phyloP scores from a whole-genome alignment of 371 early-diverging fungal species.

The Sporodiniella umbellata region DNA sequence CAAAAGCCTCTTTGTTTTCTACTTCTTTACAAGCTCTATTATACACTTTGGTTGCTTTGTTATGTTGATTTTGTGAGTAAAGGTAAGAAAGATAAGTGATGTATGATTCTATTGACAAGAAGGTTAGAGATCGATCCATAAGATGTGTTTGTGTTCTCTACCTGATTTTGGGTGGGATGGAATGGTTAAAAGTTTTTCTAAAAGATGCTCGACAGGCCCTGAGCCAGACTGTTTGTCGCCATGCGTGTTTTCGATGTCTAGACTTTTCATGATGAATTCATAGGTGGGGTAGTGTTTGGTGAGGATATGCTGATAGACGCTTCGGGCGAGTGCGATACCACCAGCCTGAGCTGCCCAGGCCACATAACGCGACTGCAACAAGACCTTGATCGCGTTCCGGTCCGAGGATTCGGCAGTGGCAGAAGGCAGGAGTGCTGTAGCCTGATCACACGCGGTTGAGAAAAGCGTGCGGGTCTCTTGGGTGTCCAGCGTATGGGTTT shows the following conservation, averaged over 20 bases:
- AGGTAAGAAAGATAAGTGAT: conserved; percentile 60
- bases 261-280: conserved; percentile 56
- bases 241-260: conserved; percentile 53
- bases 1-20: conserved; percentile 51
- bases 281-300: conserved; percentile 57
- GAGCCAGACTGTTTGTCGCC: conserved; percentile 22
- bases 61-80: conserved; percentile 47
- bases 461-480: conserved; percentile 36
- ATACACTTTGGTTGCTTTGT: conserved; percentile 51
- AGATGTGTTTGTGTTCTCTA: too few species aligned
- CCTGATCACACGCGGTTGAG: conserved; percentile 44
- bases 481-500: conserved; percentile 1
- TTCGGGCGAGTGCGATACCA: conserved; percentile 54
- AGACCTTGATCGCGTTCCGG: conserved; percentile 39
- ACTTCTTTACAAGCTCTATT: conserved; percentile 65
- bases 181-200: conserved; percentile 65
- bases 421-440: conserved; percentile 45
- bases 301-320: conserved; percentile 47
- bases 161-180: too few species aligned
- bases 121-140: too few species aligned
- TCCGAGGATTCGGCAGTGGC: conserved; percentile 42
- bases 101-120: conserved; percentile 47
- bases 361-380: conserved; percentile 47
- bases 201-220: conserved; percentile 31
- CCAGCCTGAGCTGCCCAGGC: conserved; percentile 38